These are phyloP conservation scores for Aspergillus carlsbadensis DNA, from an alignment of 495 filamentous ascomycete species.

Conservation along the genomic window DNA sequence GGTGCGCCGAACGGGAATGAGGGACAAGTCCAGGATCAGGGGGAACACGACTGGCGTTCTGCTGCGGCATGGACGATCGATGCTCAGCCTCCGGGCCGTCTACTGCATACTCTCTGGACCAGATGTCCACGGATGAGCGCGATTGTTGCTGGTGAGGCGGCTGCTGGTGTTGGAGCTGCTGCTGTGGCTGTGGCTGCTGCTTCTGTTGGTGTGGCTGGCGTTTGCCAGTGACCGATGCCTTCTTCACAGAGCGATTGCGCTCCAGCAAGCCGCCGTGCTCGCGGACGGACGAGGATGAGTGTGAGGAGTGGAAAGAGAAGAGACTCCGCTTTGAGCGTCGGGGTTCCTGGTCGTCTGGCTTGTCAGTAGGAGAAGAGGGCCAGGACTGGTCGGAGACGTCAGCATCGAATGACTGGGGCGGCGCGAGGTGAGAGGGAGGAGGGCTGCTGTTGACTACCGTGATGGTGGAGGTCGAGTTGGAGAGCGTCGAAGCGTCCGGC, in stretches of 20 bases:
- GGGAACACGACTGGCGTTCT: conserved; percentile 12
- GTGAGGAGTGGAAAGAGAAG: conserved; percentile 21
- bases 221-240: conserved; percentile 1
- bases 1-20: conserved; percentile 18
- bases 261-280: conserved; percentile 17
- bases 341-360: conserved; percentile 17
- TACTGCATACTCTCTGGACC: conserved; percentile 18
- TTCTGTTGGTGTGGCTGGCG: conserved; percentile 12
- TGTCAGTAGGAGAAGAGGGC: conserved; percentile 15
- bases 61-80: conserved; percentile 28
- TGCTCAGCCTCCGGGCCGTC: conserved; percentile 18
- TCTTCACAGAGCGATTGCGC: conserved; percentile 21
- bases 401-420: conserved; percentile 20
- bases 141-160: conserved; percentile 2
- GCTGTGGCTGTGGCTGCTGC: conserved; percentile 9
- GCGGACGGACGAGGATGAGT: conserved; percentile 13
- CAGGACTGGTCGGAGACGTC: conserved; percentile 22
- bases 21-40: conserved; percentile 13
- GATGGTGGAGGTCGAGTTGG: conserved; percentile 3
- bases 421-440: conserved; percentile 12
- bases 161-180: conserved; percentile 16
- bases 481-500: conserved; percentile 10
- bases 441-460: conserved; percentile 21
- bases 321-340: conserved; percentile 23
- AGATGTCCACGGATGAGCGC: conserved; percentile 13